These are phyloP conservation scores for Malus hybrid DNA, from an alignment of 331 rosid species.

Conservation along the genomic window DNA sequence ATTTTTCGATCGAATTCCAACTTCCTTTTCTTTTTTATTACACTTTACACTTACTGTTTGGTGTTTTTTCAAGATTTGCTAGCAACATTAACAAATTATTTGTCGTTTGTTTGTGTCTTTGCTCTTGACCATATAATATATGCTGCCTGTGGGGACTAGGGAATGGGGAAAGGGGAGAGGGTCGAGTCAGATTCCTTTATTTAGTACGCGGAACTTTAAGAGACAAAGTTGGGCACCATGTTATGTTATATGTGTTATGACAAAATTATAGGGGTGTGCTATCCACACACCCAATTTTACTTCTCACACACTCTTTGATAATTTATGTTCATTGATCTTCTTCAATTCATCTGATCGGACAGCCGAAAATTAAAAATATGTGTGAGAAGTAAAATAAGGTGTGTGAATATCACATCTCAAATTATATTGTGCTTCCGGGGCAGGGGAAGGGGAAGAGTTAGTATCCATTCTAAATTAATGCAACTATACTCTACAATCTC, in stretches of 20 bases:
- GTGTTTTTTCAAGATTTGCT: background rate
- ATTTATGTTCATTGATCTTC: no score
- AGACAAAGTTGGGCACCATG: background rate
- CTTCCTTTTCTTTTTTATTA: no score
- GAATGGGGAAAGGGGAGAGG: background rate
- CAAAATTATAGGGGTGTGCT: no score
- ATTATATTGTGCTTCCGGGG: background rate
- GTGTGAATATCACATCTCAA: no score
- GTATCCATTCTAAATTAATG: no score
- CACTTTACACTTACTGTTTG: background rate
- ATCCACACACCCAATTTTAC: no score
- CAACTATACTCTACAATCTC: no score
- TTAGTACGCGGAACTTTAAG: background rate
- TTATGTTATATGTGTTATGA: background rate
- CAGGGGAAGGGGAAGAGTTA: background rate
- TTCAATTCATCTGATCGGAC: no score
- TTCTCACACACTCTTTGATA: no score
- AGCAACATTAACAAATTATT: background rate
- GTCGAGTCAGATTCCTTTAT: background rate
- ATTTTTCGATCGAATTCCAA: no score
- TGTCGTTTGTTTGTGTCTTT: background rate
- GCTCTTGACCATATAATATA: background rate
- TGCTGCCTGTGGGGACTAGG: background rate
- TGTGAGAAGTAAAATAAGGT: no score
- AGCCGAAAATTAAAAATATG: no score